phyloP scores from a whole-genome alignment of 176 grass and related monocot genomes.

The Typha latifolia region DNA sequence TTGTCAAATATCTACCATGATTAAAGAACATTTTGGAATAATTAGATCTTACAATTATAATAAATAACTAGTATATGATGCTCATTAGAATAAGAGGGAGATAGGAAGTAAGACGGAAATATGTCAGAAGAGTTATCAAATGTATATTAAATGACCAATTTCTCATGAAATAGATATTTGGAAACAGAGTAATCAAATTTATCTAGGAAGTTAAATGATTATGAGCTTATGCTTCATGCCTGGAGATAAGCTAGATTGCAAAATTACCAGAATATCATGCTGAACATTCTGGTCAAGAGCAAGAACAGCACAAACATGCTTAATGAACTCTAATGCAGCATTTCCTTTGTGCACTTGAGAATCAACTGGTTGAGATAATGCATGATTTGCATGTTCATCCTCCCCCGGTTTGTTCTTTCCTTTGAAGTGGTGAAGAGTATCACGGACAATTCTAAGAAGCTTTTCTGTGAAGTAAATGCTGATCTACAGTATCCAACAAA shows the following conservation, averaged over 20 bases:
- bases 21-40: too few relatives aligned
- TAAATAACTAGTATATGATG: too few relatives aligned
- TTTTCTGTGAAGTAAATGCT: constrained; percentile 86
- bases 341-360: constrained; percentile 53
- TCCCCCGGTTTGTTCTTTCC: constrained; percentile 46
- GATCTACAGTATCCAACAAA: constrained; percentile 51
- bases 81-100: too few relatives aligned
- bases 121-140: too few relatives aligned
- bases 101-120: too few relatives aligned
- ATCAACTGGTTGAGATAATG: constrained; percentile 7
- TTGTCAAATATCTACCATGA: too few relatives aligned
- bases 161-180: background rate
- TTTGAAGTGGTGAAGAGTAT: constrained; percentile 72
- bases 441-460: constrained; percentile 74
- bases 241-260: constrained; percentile 12
- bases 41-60: too few relatives aligned
- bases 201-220: background rate
- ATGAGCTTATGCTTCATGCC: background rate
- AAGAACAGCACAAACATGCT: constrained; percentile 91
- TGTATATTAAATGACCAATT: too few relatives aligned
- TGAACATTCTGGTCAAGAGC: constrained; percentile 85
- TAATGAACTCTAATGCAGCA: constrained; percentile 89
- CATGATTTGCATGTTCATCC: constrained; percentile 29
- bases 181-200: background rate
- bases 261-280: constrained; percentile 87